Evolutionary conservation across 495 filamentous ascomycete species (phyloP).

Genomic region (Aspergillus carlsbadensis): DNA sequence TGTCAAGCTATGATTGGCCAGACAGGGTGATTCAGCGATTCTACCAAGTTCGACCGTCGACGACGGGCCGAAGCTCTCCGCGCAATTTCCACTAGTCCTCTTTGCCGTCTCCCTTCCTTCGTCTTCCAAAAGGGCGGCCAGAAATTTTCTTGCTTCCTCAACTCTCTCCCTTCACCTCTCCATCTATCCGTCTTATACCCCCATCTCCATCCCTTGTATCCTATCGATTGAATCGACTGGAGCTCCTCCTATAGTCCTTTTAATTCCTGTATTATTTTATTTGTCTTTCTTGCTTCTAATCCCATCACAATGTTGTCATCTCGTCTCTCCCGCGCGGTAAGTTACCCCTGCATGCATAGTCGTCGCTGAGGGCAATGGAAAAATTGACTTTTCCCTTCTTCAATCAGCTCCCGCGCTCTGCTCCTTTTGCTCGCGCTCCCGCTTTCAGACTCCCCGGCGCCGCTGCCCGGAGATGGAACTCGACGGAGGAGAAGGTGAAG

Average conservation of each 20-base stretch:
- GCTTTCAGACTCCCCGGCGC: conserved; percentile 53
- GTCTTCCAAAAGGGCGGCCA: conserved; percentile 15
- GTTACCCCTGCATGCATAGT: conserved; percentile 34
- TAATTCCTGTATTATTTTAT: conserved; percentile 39
- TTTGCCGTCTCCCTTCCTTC: conserved; percentile 28
- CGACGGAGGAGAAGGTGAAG: conserved; percentile 87
- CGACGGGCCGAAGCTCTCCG: conserved; percentile 42
- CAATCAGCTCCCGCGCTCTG: conserved; percentile 42
- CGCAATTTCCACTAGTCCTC: conserved; percentile 52
- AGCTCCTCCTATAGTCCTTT: conserved; percentile 26
- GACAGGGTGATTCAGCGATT: background rate
- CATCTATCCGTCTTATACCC: conserved; percentile 29
- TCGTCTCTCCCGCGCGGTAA: conserved; percentile 66
- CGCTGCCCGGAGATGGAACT: conserved; percentile 74
- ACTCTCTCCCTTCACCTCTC: conserved; percentile 27
- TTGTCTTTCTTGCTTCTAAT: conserved; percentile 23
- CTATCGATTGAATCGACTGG: conserved; percentile 44
- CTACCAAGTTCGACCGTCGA: conserved; percentile 27
- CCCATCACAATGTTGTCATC: conserved; percentile 54
- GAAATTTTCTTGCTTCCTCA: conserved; percentile 27
- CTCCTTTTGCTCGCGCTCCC: conserved; percentile 50
- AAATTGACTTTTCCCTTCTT: conserved; percentile 25
- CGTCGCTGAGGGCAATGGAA: conserved; percentile 4
- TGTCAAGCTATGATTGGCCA: background rate
- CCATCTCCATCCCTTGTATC: conserved; percentile 32